phyloP scores from a whole-genome alignment of 768 basidiomycete genomes.

The Candolleomyces efflorescens region DNA sequence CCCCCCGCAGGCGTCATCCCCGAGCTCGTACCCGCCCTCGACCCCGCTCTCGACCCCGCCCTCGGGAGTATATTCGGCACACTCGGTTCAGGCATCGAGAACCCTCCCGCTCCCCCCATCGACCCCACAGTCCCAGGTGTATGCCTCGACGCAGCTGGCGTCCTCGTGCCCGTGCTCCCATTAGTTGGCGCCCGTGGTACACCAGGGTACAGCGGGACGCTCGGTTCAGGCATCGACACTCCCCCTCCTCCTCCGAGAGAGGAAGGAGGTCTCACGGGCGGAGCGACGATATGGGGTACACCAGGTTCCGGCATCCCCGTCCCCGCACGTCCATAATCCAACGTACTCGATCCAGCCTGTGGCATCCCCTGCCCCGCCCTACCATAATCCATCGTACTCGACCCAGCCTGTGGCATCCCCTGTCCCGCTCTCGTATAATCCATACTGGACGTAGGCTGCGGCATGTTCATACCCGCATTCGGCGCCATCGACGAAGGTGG shows the following conservation, averaged over 20 bases:
- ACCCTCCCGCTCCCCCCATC: neutral
- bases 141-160: neutral
- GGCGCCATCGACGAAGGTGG: neutral
- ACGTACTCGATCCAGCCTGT: neutral
- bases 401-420: neutral
- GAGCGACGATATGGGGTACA: neutral
- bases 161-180: neutral
- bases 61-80: conserved; percentile 3
- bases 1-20: neutral
- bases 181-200: neutral
- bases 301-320: neutral
- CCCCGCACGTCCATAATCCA: neutral
- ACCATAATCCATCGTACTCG: neutral
- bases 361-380: neutral
- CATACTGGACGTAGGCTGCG: neutral
- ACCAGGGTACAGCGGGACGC: neutral
- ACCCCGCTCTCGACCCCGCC: neutral
- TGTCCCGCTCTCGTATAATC: neutral
- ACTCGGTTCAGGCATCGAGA: neutral
- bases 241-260: neutral
- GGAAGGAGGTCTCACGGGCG: neutral
- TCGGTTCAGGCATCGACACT: conserved; percentile 5
- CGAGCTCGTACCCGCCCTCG: neutral
- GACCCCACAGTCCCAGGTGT: neutral
- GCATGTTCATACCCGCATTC: neutral